Base-by-base conservation (phyloP, 2,329 filamentous ascomycete genomes). In the Diplodia scrobiculata region DNA sequence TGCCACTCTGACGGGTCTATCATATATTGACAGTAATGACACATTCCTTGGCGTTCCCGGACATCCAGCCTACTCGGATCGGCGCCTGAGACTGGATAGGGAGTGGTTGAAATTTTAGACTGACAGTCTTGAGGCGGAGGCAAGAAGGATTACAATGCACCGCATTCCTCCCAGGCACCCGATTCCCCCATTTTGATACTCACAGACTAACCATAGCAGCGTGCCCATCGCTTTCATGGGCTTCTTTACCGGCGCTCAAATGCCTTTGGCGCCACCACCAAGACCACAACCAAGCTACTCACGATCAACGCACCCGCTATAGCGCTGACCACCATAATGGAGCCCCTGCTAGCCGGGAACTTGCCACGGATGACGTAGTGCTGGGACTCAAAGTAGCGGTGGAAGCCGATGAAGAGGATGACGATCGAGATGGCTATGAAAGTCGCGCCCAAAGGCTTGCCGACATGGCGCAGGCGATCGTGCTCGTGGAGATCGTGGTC, bases 341-440 rank as follows among this genome's bases (percentile, higher is more conserved):
- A 91, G 3, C 90, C 90, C 69, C 91, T 83, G 71, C 89, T 90
- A 7, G 91, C 90, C 0, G 91, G 90, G 71, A 93, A 93, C 76
- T 92, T 92, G 71, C 91, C 90, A 69, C 85, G 80, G 68, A 94
- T 88, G 27, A 95, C 86, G 85, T 91, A 95, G 72, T 90, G 84
- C 79, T 95, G 91, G 25, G 86, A 84, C 74, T 91, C 87, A 71
- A 91, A 89, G 76, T 92, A 95, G 63, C 91, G 83, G 73, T 90
- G 88, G 75, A 92, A 93, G 6, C 91, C 91, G 63, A 94, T 82
- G 65, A 91, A 82, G 66, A 95, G 81, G 67, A 92, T 87, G 48
- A 94, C 72, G 67, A 94, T 91, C 70, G 87, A 87, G 71, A 94
- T 89, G 47, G 80, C 89, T 48, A 95, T 81, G 71, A 95, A 95